Conservation (phyloP, 2,329 filamentous ascomycete species). For the Cladosporium sp. region DNA sequence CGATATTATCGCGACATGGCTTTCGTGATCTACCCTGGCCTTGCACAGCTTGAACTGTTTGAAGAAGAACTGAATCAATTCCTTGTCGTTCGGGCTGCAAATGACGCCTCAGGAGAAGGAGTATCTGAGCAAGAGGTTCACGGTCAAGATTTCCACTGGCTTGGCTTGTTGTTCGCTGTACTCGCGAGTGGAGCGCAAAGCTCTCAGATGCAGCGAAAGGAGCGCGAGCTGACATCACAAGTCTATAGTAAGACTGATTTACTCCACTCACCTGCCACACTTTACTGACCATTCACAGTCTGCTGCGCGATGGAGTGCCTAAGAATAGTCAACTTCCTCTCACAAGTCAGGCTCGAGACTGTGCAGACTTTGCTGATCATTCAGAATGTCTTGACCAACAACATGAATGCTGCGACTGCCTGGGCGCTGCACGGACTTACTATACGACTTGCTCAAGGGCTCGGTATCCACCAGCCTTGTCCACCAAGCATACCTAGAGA, state of each 20-base stretch:
- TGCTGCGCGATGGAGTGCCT: constrained; percentile 67
- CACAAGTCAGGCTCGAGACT: constrained; percentile 60
- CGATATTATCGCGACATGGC: constrained; percentile 59
- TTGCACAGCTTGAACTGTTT: constrained; percentile 57
- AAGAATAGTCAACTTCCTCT: constrained; percentile 64
- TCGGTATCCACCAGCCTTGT: constrained; percentile 61
- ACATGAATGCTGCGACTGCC: constrained; percentile 60
- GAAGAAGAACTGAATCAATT: constrained; percentile 57
- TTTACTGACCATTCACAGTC: constrained; percentile 43
- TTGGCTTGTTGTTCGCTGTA: constrained; percentile 62
- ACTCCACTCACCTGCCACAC: not conserved
- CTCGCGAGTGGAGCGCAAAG: constrained; percentile 64
- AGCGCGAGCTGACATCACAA: constrained; percentile 63
- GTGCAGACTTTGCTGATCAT: constrained; percentile 64
- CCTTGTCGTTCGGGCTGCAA: constrained; percentile 52
- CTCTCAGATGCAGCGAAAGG: constrained; percentile 57
- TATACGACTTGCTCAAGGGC: constrained; percentile 59
- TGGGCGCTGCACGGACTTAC: constrained; percentile 63
- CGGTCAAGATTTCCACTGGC: constrained; percentile 59
- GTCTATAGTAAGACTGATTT: constrained; percentile 53
- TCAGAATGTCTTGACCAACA: constrained; percentile 51
- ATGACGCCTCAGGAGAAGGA: constrained; percentile 42
- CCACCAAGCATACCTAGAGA: constrained; percentile 54
- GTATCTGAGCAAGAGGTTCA: constrained; percentile 58
- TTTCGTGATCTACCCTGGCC: constrained; percentile 61